Conservation (phyloP, 2,329 filamentous ascomycete genomes). For the Truncatella angustata region DNA sequence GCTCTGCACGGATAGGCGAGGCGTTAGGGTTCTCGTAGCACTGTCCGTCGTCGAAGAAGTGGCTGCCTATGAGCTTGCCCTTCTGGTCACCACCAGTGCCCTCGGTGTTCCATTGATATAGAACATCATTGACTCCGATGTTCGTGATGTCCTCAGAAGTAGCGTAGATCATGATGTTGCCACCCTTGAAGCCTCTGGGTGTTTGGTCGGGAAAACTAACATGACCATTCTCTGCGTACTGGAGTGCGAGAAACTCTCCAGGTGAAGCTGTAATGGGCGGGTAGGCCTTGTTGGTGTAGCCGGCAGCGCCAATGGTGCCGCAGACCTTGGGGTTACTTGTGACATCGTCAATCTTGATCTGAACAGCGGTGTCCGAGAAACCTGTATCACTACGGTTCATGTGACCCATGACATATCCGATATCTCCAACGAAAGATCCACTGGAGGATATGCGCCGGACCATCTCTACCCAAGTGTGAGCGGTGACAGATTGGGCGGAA, state of each 20-base stretch:
- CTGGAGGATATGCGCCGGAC: conserved; percentile 69
- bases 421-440: conserved; percentile 67
- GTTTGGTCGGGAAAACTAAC: conserved; percentile 62
- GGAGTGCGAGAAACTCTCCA: conserved; percentile 64
- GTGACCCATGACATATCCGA: conserved; percentile 76
- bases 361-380: conserved; percentile 58
- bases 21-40: conserved; percentile 78
- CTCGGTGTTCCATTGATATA: conserved; percentile 74
- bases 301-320: conserved; percentile 58
- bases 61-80: conserved; percentile 72
- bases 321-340: conserved; percentile 55
- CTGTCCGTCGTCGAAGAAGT: conserved; percentile 85
- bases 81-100: conserved; percentile 79
- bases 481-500: conserved; percentile 33
- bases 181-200: conserved; percentile 57
- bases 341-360: conserved; percentile 52
- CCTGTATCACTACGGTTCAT: conserved; percentile 52
- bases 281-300: conserved; percentile 55
- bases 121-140: conserved; percentile 46
- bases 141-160: conserved; percentile 55
- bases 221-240: conserved; percentile 75
- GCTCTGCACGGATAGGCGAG: conserved; percentile 51
- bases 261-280: conserved; percentile 57
- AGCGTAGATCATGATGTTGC: conserved; percentile 74
- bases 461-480: conserved; percentile 83